phyloP scores from a whole-genome alignment of 2,329 filamentous ascomycete genomes.

The Endothia cerciana region DNA sequence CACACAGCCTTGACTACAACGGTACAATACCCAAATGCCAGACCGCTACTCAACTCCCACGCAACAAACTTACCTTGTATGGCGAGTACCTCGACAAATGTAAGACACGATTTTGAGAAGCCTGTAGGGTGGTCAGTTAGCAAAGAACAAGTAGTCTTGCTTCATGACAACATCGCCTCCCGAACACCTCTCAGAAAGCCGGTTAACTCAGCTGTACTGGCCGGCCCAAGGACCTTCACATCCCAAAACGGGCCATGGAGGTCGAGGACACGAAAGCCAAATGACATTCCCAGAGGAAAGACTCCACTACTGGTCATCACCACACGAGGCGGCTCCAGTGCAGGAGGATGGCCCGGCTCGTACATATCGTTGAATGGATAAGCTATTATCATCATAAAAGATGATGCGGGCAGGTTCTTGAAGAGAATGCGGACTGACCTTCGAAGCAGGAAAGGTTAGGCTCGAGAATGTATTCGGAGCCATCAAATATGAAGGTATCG shows the following conservation, averaged over 20 bases:
- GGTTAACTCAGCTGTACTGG: constrained; percentile 43
- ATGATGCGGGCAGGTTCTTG: constrained; percentile 20
- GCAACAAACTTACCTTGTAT: constrained; percentile 6
- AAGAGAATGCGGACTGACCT: constrained; percentile 26
- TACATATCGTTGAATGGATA: constrained; percentile 77
- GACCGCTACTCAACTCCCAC: not conserved
- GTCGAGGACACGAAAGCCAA: constrained; percentile 61
- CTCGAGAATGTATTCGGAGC: not conserved
- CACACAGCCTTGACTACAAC: not conserved
- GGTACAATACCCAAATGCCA: not conserved
- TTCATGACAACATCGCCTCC: constrained; percentile 7
- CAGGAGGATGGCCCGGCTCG: constrained; percentile 73
- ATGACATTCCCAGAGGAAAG: constrained; percentile 55
- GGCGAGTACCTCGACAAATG: not conserved
- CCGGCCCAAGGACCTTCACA: constrained; percentile 38
- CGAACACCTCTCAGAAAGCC: constrained; percentile 36
- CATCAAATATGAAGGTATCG: not conserved
- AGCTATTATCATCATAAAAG: constrained; percentile 65
- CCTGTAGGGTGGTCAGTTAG: constrained; percentile 7
- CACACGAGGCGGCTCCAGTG: constrained; percentile 61
- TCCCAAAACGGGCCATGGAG: constrained; percentile 61
- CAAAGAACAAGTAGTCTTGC: not conserved
- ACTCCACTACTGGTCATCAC: constrained; percentile 80
- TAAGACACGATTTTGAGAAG: not conserved
- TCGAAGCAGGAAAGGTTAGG: not conserved